A percentile compares a stretch with the other conserved stretches of the same genome.
Conservation (phyloP, 2,329 filamentous ascomycete species). For the Ceratocystis albifundus region DNA sequence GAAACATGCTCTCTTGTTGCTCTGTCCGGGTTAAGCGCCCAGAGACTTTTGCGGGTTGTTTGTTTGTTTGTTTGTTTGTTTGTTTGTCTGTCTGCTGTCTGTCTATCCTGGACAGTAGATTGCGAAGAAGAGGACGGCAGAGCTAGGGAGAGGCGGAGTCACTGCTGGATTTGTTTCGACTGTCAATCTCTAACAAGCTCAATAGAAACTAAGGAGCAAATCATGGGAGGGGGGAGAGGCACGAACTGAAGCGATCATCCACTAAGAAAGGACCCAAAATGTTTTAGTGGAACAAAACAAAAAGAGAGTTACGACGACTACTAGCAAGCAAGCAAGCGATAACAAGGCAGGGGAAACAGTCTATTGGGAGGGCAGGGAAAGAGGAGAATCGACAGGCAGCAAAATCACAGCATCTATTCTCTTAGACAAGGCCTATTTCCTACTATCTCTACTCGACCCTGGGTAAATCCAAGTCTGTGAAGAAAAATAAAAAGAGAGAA, state of each 20-base stretch:
- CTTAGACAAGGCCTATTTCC: background rate
- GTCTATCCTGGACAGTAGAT: background rate
- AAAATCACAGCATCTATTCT: background rate
- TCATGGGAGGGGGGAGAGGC: background rate
- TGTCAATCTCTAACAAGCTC: background rate
- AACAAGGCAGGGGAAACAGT: background rate
- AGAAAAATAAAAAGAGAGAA: background rate
- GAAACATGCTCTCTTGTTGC: background rate
- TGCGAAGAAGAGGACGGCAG: background rate
- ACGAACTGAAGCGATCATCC: background rate
- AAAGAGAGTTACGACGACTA: no score
- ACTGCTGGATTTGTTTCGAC: constrained; percentile 3
- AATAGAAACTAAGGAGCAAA: background rate
- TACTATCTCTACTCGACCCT: background rate
- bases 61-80: no score
- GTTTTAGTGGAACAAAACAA: no score
- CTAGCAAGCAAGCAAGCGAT: background rate
- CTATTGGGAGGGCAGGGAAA: background rate
- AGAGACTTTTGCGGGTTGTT: background rate
- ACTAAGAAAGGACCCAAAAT: no score
- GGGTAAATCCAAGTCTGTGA: background rate
- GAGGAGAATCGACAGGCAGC: background rate
- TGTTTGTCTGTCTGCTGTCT: background rate
- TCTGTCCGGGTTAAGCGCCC: background rate
- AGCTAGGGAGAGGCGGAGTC: background rate